phyloP scores from a whole-genome alignment of 2,329 filamentous ascomycete genomes.

The Penicillium sp. region DNA sequence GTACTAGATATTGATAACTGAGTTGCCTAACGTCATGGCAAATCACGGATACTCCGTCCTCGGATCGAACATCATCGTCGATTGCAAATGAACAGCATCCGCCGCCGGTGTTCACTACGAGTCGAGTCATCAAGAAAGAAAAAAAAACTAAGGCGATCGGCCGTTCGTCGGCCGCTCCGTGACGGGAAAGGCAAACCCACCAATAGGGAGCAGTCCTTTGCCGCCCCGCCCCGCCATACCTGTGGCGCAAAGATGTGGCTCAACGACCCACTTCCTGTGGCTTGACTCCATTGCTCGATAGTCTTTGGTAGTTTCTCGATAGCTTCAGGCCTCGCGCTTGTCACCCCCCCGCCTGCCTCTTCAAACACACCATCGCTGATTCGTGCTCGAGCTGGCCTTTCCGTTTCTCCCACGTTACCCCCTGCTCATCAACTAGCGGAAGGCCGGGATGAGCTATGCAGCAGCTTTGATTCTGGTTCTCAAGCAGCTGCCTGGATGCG shows the following conservation, averaged over 20 bases:
- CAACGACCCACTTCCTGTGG: constrained; percentile 7
- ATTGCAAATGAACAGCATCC: background rate
- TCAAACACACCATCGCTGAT: background rate
- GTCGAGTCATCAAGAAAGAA: background rate
- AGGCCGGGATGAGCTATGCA: background rate
- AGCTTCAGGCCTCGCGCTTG: constrained; percentile 14
- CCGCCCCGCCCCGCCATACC: constrained; percentile 11
- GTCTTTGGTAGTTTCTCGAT: constrained; percentile 14
- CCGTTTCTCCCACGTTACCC: constrained; percentile 1
- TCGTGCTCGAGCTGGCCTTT: background rate
- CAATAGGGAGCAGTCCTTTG: background rate
- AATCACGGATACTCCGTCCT: background rate
- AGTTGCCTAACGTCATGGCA: background rate
- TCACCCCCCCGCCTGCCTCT: background rate
- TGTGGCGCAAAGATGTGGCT: constrained; percentile 15
- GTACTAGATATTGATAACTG: background rate
- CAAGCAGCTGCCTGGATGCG: background rate
- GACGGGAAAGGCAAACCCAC: background rate
- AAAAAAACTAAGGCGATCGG: background rate
- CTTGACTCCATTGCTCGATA: constrained; percentile 13
- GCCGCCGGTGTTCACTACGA: too few species aligned
- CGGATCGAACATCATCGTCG: background rate
- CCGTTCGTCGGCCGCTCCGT: constrained; percentile 11
- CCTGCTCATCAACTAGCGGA: background rate
- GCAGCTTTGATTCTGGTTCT: background rate